A percentile compares a stretch with the other conserved stretches of the same genome.
Conservation (phyloP, 371 early-diverging fungal species). For the Amoeboradix gromovi region DNA sequence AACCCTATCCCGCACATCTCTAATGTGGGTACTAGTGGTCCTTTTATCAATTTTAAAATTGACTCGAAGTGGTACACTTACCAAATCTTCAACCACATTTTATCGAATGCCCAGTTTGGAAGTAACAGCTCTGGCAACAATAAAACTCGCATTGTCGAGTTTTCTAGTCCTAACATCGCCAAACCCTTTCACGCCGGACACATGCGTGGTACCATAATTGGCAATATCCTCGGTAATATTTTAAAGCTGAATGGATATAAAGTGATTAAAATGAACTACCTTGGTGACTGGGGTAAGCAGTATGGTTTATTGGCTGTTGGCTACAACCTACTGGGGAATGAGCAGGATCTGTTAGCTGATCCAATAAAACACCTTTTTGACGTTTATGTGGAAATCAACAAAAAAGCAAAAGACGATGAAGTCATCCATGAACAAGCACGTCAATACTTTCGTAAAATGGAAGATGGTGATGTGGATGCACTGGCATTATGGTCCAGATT, state of each 20-base stretch:
- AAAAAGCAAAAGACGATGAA: conserved; percentile 33
- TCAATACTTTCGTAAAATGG: conserved; percentile 87
- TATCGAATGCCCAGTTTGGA: conserved; percentile 18
- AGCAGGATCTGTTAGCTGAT: conserved; percentile 41
- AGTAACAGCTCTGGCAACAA: conserved; percentile 28
- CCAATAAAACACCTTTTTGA: conserved; percentile 82
- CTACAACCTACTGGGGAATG: conserved; percentile 49
- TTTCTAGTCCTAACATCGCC: conserved; percentile 94
- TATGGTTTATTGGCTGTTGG: conserved; percentile 91
- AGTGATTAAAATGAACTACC: conserved; percentile 73
- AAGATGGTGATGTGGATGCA: conserved; percentile 68
- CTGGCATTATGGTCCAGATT: conserved; percentile 67
- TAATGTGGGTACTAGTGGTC: neutral
- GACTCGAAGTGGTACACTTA: neutral
- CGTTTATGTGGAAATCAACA: conserved; percentile 77
- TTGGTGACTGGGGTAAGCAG: conserved; percentile 99
- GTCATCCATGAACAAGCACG: conserved; percentile 61
- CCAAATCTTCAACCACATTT: neutral
- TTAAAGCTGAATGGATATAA: conserved; percentile 62
- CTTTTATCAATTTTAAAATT: neutral
- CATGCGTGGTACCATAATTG: conserved; percentile 89
- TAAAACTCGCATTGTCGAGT: conserved; percentile 62
- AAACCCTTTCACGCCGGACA: conserved; percentile 99
- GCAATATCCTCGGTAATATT: conserved; percentile 66
- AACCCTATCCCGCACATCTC: neutral